A percentile compares a stretch with the other conserved stretches of the same genome.
Evolutionary conservation across 2,329 filamentous ascomycete genomes (phyloP).

Genomic region (Incumbomyces delicatus): DNA sequence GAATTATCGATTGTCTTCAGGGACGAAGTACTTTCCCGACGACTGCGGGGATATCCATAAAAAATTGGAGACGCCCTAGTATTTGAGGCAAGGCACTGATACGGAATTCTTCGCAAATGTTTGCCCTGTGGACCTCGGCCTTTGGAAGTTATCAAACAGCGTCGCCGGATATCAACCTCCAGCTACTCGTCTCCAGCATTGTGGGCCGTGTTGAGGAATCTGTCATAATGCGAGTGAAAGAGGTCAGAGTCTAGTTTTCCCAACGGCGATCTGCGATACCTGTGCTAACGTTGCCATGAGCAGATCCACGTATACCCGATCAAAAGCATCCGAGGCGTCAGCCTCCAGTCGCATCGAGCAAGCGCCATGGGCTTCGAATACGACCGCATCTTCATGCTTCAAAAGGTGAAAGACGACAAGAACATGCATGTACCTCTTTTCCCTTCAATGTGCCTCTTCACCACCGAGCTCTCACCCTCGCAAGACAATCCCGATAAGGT

Average conservation of each 20-base stretch:
- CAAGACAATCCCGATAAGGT: constrained; percentile 7
- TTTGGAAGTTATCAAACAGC: too few relatives aligned
- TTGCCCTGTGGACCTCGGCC: too few relatives aligned
- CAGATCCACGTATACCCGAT: constrained; percentile 52
- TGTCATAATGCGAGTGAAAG: constrained; percentile 4
- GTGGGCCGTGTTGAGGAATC: not conserved
- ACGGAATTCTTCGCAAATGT: too few relatives aligned
- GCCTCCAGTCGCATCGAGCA: constrained; percentile 44
- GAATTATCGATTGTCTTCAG: too few relatives aligned
- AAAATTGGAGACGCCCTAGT: too few relatives aligned
- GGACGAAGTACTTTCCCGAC: too few relatives aligned
- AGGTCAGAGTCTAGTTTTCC: not conserved
- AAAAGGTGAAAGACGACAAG: constrained; percentile 39
- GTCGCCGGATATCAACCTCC: too few relatives aligned
- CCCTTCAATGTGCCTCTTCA: constrained; percentile 55
- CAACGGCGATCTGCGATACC: too few relatives aligned
- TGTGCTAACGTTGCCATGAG: not conserved
- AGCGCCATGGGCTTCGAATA: constrained; percentile 53
- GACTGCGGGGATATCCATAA: too few relatives aligned
- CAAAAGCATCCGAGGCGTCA: constrained; percentile 58
- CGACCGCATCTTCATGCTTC: constrained; percentile 63
- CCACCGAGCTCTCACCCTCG: constrained; percentile 31
- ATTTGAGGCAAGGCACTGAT: too few relatives aligned
- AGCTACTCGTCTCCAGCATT: not conserved
- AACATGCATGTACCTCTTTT: constrained; percentile 53